These are phyloP conservation scores for Inosperma sp. DNA, from an alignment of 768 basidiomycete genomes.

Conservation along the genomic window DNA sequence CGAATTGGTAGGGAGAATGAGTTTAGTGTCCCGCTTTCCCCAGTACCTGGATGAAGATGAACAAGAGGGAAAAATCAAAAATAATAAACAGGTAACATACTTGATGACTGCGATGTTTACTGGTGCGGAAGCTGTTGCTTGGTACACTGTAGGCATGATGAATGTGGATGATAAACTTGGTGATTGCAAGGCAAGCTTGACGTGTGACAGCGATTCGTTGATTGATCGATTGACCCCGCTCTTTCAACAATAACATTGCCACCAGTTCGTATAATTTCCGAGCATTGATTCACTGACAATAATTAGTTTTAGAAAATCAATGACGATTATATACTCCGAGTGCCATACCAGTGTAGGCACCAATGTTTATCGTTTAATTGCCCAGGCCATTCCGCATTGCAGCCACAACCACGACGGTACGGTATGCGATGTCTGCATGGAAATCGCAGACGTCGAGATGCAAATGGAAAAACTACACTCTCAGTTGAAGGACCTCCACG, in stretches of 20 bases:
- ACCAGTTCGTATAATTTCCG: too few relatives aligned
- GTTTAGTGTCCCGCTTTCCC: conserved; percentile 95
- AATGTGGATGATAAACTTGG: not conserved
- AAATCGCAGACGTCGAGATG: not conserved
- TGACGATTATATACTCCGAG: too few relatives aligned
- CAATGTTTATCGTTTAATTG: too few relatives aligned
- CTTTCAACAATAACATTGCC: too few relatives aligned
- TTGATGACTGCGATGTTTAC: conserved; percentile 99
- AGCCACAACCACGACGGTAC: not conserved
- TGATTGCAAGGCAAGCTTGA: not conserved
- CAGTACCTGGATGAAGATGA: conserved; percentile 64
- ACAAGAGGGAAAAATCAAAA: not conserved
- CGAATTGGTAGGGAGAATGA: conserved; percentile 96
- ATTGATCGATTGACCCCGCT: too few relatives aligned
- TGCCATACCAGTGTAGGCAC: too few relatives aligned
- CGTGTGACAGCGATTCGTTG: too few relatives aligned
- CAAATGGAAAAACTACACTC: too few relatives aligned
- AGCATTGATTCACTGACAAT: too few relatives aligned
- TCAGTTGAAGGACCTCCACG: too few relatives aligned
- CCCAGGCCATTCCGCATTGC: too few relatives aligned
- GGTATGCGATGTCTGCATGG: not conserved
- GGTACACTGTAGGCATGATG: conserved; percentile 40
- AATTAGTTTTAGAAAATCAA: too few relatives aligned
- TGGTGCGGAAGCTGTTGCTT: conserved; percentile 88
- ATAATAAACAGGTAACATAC: conserved; percentile 36